Percentiles rank a stretch among this genome's conserved stretches.
Evolutionary conservation across 2,329 filamentous ascomycete genomes (phyloP).

Genomic region (Claviceps paspali): DNA sequence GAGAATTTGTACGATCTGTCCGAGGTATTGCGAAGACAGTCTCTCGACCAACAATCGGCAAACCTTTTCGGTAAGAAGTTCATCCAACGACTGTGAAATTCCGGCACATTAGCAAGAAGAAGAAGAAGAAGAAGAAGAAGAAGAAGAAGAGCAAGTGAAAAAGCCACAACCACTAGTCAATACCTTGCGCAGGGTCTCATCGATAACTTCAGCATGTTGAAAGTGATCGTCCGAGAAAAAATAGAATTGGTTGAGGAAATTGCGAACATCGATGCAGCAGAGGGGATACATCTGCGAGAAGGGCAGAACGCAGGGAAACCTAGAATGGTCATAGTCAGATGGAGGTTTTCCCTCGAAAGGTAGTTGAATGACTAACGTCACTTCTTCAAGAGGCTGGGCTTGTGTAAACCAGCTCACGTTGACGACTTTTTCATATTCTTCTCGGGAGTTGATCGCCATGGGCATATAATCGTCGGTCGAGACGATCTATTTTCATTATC

Average conservation of each 20-base stretch:
- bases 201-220: constrained; percentile 75
- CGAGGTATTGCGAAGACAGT: constrained; percentile 81
- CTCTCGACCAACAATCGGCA: constrained; percentile 81
- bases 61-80: constrained; percentile 83
- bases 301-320: constrained; percentile 86
- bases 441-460: constrained; percentile 81
- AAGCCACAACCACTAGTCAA: no score
- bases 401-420: constrained; percentile 93
- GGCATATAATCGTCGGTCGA: constrained; percentile 99
- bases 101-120: not conserved
- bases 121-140: not conserved
- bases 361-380: constrained; percentile 40
- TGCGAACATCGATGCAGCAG: constrained; percentile 94
- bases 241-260: constrained; percentile 96
- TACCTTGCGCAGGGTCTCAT: constrained; percentile 73
- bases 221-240: constrained; percentile 96
- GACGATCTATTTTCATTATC: constrained; percentile 36
- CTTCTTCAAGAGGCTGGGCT: constrained; percentile 58
- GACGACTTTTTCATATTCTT: constrained; percentile 91
- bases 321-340: constrained; percentile 17
- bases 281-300: constrained; percentile 99
- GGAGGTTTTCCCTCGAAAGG: constrained; percentile 4
- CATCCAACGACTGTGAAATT: constrained; percentile 75
- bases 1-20: constrained; percentile 95
- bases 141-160: not conserved